Conservation (phyloP, 805 yeast genomes). For the Nakazawaea molendinolei region DNA sequence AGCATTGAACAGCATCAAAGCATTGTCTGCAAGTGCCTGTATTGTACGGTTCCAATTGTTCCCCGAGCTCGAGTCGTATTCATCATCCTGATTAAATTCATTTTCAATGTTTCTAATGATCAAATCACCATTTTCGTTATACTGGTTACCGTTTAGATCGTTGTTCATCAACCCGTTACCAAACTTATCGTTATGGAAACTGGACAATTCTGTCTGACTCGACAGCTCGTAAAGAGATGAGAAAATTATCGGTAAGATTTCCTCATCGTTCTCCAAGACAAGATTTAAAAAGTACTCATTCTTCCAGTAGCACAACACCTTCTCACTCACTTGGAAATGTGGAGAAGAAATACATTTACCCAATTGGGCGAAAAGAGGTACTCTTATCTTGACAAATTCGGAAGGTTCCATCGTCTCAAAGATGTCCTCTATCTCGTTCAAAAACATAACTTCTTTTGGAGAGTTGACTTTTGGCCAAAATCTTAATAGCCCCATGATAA, state of each 20-base stretch:
- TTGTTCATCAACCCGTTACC: too few relatives aligned
- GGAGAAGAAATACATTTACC: constrained; percentile 91
- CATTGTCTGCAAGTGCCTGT: constrained; percentile 83
- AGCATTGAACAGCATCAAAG: constrained; percentile 87
- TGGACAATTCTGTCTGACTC: constrained; percentile 24
- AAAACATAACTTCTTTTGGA: constrained; percentile 92
- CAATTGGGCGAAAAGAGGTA: constrained; percentile 88
- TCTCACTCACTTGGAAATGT: constrained; percentile 96
- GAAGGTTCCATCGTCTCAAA: constrained; percentile 93
- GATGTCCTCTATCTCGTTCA: constrained; percentile 94
- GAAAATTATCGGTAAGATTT: constrained; percentile 85
- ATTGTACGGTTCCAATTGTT: constrained; percentile 91
- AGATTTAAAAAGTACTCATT: constrained; percentile 88
- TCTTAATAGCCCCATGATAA: constrained; percentile 85
- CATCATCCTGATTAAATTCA: constrained; percentile 26
- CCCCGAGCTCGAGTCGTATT: constrained; percentile 28
- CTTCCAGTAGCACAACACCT: constrained; percentile 89
- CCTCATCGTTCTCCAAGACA: constrained; percentile 89
- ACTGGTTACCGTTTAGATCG: constrained; percentile 14
- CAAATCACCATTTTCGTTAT: constrained; percentile 12
- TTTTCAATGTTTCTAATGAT: constrained; percentile 8
- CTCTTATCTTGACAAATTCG: constrained; percentile 86
- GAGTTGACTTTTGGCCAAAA: constrained; percentile 97
- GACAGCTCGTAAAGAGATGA: constrained; percentile 86
- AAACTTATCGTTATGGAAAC: constrained; percentile 25